Conservation (phyloP, 805 yeast species). For the Candida oleophila region DNA sequence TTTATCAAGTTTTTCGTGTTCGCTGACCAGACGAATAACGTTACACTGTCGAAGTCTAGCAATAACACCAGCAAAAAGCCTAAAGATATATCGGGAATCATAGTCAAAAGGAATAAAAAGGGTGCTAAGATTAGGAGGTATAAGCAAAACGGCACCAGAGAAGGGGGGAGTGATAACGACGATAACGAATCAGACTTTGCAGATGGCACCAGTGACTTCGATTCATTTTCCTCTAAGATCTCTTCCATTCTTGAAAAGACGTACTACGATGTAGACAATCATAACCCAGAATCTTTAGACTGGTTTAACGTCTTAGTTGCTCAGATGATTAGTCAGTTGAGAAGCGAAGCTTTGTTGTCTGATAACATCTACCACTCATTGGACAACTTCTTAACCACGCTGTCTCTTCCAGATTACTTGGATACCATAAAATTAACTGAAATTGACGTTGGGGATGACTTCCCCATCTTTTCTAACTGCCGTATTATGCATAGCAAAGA, state of each 20-base stretch:
- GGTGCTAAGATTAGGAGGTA: constrained; percentile 11
- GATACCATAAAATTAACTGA: constrained; percentile 80
- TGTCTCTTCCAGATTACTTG: constrained; percentile 75
- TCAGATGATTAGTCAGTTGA: constrained; percentile 80
- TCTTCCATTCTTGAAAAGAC: constrained; percentile 79
- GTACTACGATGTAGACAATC: constrained; percentile 85
- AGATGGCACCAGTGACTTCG: constrained; percentile 3
- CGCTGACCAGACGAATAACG: constrained; percentile 42
- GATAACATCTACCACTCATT: constrained; percentile 83
- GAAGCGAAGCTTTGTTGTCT: constrained; percentile 83
- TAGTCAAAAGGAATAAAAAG: constrained; percentile 31
- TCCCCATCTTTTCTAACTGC: constrained; percentile 93
- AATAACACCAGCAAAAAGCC: constrained; percentile 4
- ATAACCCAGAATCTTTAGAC: constrained; percentile 86
- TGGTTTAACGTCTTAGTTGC: constrained; percentile 97
- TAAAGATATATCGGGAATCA: constrained; percentile 30
- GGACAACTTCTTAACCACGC: constrained; percentile 60
- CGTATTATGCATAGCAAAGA: constrained; percentile 64
- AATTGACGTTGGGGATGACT: constrained; percentile 90
- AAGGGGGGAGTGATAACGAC: constrained; percentile 14
- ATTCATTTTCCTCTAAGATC: constrained; percentile 17
- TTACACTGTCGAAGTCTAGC: not conserved
- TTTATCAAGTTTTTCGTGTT: constrained; percentile 77
- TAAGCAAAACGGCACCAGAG: constrained; percentile 11
- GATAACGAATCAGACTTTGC: constrained; percentile 14